A percentile compares a stretch with the other conserved stretches of the same genome.
Evolutionary conservation across 2,329 filamentous ascomycete species (phyloP).

Genomic region (Colletotrichum sp.): DNA sequence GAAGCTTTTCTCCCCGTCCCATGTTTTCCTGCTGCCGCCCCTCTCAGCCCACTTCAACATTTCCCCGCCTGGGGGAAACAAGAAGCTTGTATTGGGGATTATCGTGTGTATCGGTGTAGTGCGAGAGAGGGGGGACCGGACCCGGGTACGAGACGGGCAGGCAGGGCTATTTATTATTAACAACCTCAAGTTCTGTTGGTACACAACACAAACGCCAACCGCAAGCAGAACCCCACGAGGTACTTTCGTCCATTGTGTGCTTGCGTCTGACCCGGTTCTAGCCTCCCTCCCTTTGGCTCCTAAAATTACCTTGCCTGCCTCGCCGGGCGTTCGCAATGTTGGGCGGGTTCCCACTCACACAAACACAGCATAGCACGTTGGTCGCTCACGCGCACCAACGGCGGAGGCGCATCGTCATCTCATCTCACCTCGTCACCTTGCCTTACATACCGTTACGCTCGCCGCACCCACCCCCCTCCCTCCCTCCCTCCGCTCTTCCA

Average conservation of each 20-base stretch:
- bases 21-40: background rate
- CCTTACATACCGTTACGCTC: background rate
- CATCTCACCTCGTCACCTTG: background rate
- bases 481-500: background rate
- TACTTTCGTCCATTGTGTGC: background rate
- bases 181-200: background rate
- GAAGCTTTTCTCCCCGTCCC: background rate
- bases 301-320: background rate
- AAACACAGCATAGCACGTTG: background rate
- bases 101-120: background rate
- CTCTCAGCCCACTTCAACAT: background rate
- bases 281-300: background rate
- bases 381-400: background rate
- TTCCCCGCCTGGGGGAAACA: background rate
- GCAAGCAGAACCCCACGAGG: background rate
- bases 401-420: background rate
- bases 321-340: background rate
- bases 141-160: background rate
- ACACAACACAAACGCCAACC: background rate
- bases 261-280: background rate
- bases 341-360: background rate
- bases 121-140: background rate
- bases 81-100: background rate
- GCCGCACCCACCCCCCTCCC: background rate
- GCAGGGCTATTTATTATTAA: background rate